Evolutionary conservation across 345 rosid species (phyloP).

Genomic region (Hibiscus trionum): DNA sequence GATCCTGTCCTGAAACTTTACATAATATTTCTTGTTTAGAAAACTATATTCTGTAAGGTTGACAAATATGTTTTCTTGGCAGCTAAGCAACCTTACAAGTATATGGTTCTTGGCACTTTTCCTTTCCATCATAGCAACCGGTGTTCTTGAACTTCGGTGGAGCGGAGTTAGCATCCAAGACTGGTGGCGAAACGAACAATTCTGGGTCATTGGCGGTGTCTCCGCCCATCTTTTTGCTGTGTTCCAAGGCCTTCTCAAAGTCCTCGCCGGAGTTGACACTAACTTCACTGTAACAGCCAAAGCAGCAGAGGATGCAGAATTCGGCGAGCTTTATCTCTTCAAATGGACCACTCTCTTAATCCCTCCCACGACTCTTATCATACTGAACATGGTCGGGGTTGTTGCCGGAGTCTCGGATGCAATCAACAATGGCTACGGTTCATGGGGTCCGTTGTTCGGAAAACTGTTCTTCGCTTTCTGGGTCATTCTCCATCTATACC

Average conservation of each 20-base stretch:
- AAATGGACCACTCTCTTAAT: not conserved
- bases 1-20: no score
- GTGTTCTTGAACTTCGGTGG: slow-evolving; percentile 84
- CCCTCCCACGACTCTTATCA: not conserved
- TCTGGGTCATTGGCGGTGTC: slow-evolving; percentile 95
- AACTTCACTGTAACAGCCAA: not conserved
- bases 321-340: not conserved
- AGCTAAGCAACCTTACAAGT: slow-evolving; percentile 76
- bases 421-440: not conserved
- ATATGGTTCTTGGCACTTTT: slow-evolving; percentile 85
- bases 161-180: slow-evolving; percentile 79
- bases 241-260: slow-evolving; percentile 35
- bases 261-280: not conserved
- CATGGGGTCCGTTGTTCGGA: not conserved
- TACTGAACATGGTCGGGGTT: not conserved
- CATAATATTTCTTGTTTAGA: no score
- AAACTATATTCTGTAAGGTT: not conserved
- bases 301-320: not conserved
- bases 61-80: slow-evolving; percentile 11
- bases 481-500: not conserved
- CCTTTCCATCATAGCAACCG: slow-evolving; percentile 76
- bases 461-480: not conserved
- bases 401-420: not conserved
- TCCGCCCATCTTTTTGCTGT: slow-evolving; percentile 95
- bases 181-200: slow-evolving; percentile 92